These are phyloP conservation scores for Arthrobotrys sphaeroides DNA, from an alignment of 2,329 filamentous ascomycete species.

Conservation along the genomic window DNA sequence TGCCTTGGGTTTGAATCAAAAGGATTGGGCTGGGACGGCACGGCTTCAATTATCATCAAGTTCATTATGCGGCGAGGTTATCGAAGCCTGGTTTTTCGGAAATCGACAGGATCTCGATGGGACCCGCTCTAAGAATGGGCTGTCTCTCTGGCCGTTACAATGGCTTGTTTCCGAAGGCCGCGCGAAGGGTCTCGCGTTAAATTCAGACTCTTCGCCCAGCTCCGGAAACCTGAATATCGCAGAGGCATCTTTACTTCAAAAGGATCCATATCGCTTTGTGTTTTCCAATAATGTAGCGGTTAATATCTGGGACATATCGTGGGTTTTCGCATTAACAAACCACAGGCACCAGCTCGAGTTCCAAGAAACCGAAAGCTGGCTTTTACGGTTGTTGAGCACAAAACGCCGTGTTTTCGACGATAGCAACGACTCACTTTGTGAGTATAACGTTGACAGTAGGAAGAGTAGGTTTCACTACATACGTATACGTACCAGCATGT, in stretches of 20 bases:
- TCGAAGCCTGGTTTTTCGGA: constrained; percentile 32
- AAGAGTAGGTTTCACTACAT: constrained; percentile 17
- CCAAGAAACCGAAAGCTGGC: constrained; percentile 7
- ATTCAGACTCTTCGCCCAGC: background rate
- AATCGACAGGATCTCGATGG: constrained; percentile 17
- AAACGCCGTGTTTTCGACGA: constrained; percentile 14
- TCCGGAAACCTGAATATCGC: background rate
- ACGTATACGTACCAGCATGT: no score
- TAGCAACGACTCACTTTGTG: background rate
- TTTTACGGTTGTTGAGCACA: background rate
- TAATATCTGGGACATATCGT: constrained; percentile 19
- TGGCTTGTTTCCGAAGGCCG: constrained; percentile 10
- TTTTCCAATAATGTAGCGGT: constrained; percentile 11
- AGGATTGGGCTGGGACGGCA: background rate
- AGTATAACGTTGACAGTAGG: background rate
- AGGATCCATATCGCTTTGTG: constrained; percentile 7
- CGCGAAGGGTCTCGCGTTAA: constrained; percentile 14
- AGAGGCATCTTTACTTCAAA: background rate
- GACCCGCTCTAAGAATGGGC: constrained; percentile 5
- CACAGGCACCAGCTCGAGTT: constrained; percentile 14
- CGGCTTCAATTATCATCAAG: background rate
- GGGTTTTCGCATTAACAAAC: background rate
- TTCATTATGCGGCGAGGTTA: background rate
- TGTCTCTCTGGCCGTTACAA: constrained; percentile 33
- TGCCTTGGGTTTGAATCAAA: constrained; percentile 15